These are phyloP conservation scores for Daldinia caldariorum DNA, from an alignment of 495 filamentous ascomycete genomes.

Conservation along the genomic window DNA sequence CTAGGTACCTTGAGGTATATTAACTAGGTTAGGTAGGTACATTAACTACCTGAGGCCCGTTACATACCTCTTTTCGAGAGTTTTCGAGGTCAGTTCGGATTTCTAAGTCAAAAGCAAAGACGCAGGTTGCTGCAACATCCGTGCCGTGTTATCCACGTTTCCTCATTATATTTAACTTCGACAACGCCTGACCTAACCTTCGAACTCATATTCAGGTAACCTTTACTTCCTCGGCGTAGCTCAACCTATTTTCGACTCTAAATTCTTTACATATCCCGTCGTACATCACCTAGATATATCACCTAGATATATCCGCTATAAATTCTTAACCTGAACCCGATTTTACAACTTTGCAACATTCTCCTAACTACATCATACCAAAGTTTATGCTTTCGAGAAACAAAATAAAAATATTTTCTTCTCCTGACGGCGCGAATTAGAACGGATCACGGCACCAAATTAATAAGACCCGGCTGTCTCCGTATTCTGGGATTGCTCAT, in stretches of 20 bases:
- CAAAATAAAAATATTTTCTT: neutral
- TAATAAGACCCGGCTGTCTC: conserved; percentile 28
- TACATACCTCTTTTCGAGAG: neutral
- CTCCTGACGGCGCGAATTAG: conserved; percentile 11
- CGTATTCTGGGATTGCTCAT: conserved; percentile 29
- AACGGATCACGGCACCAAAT: conserved; percentile 36
- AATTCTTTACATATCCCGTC: neutral
- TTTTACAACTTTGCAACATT: conserved; percentile 7
- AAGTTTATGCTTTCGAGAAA: conserved; percentile 5
- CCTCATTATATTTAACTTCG: neutral
- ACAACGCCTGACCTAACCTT: neutral
- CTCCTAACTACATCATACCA: conserved; percentile 4
- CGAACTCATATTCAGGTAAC: too few relatives aligned
- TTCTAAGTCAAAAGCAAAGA: conserved; percentile 10
- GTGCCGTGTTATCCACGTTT: conserved; percentile 4
- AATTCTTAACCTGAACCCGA: conserved; percentile 1
- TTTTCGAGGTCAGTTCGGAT: conserved; percentile 6
- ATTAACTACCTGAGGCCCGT: too few relatives aligned
- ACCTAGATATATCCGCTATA: neutral
- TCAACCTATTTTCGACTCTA: neutral
- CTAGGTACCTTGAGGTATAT: too few relatives aligned
- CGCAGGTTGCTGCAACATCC: conserved; percentile 17
- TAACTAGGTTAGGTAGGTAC: neutral
- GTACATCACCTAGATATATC: too few relatives aligned
- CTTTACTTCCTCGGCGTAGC: conserved; percentile 5